Base-by-base conservation (phyloP, 345 rosid species). In the Clarkia xantiana region DNA sequence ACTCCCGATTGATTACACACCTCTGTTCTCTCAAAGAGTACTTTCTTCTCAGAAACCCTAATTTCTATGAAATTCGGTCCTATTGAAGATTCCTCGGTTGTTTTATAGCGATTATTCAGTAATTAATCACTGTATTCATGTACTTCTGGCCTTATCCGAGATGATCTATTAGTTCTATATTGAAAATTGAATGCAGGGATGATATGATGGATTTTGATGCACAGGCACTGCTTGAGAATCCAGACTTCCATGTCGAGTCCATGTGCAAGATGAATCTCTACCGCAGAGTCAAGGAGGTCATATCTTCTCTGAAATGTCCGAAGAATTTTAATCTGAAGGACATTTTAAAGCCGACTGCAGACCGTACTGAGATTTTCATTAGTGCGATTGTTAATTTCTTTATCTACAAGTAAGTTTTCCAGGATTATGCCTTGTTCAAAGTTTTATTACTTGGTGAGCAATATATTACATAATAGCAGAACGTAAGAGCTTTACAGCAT, bases 221-320 rank as follows among this genome's bases (percentile, higher is more conserved):
- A 4, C 58, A 87, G 59, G 96, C 74, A 73, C 74, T 71, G 65
- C 66, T 93, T 15, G 99, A 93, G 79, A 87, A 82, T 57, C 99
- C 96, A n/a, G 90, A 87, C 47, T 67, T 66, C 55, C 86, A 80
- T 50, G 53, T 45, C 7, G 86, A 75, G 3, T 77, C 90, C 0
- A 48, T 76, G 38, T 73, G 66, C 47, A 47, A 29, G 10, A 68
- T 78, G 71, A 75, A 68, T 50, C 59, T 76, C 51, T 78, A 60
- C 51, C 16, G 47, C 51, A 78, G 66, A 69, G 47, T 91, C 22
- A 77, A 65, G 58, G 68, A 71, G 52, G 53, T 77, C 51, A 23
- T 84, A 22, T 61, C 51, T 2, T 51, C 67, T 53, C 58, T 78
- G 11, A 59, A 56, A 3, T 93, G 95, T 61, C 94, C 95, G 0